These are phyloP conservation scores for Parmales sp. DNA, from an alignment of 108 stramenopile species.

Conservation along the genomic window DNA sequence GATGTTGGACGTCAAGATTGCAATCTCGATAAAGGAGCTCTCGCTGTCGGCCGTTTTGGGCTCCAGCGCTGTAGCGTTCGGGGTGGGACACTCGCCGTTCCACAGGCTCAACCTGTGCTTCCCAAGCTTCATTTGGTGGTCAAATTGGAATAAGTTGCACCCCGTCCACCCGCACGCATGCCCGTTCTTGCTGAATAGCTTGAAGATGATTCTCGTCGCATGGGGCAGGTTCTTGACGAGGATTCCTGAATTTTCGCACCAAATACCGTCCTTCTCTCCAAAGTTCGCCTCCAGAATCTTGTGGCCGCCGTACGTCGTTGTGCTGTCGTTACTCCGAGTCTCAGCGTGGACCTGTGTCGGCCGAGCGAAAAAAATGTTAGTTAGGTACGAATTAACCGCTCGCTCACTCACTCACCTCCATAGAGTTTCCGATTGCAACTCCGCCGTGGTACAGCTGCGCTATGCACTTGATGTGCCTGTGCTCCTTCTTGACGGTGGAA, in stretches of 20 bases:
- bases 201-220: constrained; percentile 5
- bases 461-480: background rate
- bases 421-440: background rate
- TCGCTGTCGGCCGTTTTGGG: background rate
- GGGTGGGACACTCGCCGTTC: constrained; percentile 1
- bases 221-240: background rate
- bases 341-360: too few relatives aligned
- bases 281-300: background rate
- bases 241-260: background rate
- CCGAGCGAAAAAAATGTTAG: too few relatives aligned
- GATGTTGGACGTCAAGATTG: background rate
- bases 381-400: background rate
- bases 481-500: background rate
- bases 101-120: background rate
- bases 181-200: constrained; percentile 9
- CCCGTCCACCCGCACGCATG: constrained; percentile 10
- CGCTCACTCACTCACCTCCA: background rate
- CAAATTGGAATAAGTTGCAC: constrained; percentile 8
- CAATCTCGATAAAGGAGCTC: background rate
- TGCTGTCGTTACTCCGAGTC: too few relatives aligned
- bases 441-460: constrained; percentile 6
- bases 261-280: background rate
- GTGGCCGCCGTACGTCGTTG: too few relatives aligned
- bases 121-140: background rate
- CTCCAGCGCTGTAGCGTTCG: constrained; percentile 9